Evolutionary conservation across 768 basidiomycete species (phyloP).

Genomic region (Mycena sanguinolenta): DNA sequence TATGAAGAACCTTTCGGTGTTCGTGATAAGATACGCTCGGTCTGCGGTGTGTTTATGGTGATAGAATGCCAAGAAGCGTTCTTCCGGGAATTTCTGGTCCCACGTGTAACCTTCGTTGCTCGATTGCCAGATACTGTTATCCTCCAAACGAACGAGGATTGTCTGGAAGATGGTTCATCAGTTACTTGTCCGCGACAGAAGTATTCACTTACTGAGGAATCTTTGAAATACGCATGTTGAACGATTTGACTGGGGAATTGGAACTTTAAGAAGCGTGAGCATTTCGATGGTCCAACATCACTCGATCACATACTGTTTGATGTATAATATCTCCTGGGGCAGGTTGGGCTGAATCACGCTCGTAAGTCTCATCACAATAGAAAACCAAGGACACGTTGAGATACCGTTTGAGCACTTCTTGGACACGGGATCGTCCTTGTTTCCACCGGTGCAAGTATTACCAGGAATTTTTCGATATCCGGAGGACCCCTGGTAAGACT

Average conservation of each 20-base stretch:
- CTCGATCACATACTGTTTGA: slow-evolving; percentile 68
- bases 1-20: slow-evolving; percentile 71
- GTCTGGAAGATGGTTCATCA: slow-evolving; percentile 60
- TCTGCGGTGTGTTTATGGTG: slow-evolving; percentile 86
- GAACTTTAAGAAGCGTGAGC: slow-evolving; percentile 58
- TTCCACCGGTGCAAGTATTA: slow-evolving; percentile 85
- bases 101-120: slow-evolving; percentile 96
- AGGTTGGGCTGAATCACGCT: slow-evolving; percentile 73
- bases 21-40: slow-evolving; percentile 93
- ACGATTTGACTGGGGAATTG: slow-evolving; percentile 73
- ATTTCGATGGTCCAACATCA: background rate
- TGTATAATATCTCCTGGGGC: slow-evolving; percentile 83
- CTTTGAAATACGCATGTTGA: slow-evolving; percentile 88
- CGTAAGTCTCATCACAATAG: slow-evolving; percentile 9
- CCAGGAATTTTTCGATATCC: slow-evolving; percentile 95
- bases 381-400: slow-evolving; percentile 43
- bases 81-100: slow-evolving; percentile 71
- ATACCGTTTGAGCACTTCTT: slow-evolving; percentile 88
- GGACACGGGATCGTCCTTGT: slow-evolving; percentile 75
- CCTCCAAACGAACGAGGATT: slow-evolving; percentile 83
- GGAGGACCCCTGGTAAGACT: slow-evolving; percentile 87
- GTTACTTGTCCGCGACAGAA: slow-evolving; percentile 13
- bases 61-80: slow-evolving; percentile 85
- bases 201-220: slow-evolving; percentile 69
- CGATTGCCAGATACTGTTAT: slow-evolving; percentile 92